Evolutionary conservation across 2,329 filamentous ascomycete genomes (phyloP).

Genomic region (Colletotrichum chlorophyti): DNA sequence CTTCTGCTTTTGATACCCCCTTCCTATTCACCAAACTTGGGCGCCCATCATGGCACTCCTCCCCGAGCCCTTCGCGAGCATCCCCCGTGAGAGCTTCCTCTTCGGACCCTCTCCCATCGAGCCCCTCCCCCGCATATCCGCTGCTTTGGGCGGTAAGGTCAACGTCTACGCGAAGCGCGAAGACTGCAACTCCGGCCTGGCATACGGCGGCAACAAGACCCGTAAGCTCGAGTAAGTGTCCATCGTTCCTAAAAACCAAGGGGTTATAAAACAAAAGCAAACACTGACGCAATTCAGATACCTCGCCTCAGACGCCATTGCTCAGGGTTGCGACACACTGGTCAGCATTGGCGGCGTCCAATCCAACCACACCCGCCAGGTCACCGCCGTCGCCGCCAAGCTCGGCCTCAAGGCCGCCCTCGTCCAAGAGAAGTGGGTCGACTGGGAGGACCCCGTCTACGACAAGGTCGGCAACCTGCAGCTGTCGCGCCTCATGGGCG

Average conservation of each 20-base stretch:
- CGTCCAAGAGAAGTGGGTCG: slow-evolving; percentile 74
- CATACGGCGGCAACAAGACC: slow-evolving; percentile 74
- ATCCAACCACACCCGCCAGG: slow-evolving; percentile 73
- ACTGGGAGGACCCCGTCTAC: slow-evolving; percentile 65
- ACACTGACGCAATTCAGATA: no score
- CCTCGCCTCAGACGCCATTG: slow-evolving; percentile 67
- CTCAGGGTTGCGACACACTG: slow-evolving; percentile 64
- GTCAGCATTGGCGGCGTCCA: slow-evolving; percentile 73
- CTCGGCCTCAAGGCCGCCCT: slow-evolving; percentile 63
- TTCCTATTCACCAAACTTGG: not conserved
- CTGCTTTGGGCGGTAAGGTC: slow-evolving; percentile 64
- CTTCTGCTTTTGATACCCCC: slow-evolving; percentile 8
- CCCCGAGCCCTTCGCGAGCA: slow-evolving; percentile 67
- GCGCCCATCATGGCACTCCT: slow-evolving; percentile 40
- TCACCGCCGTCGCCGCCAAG: slow-evolving; percentile 66
- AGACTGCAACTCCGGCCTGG: slow-evolving; percentile 72
- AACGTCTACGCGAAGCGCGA: slow-evolving; percentile 75
- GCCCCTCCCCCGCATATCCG: slow-evolving; percentile 67
- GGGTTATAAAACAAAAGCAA: no score
- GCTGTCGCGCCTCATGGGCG: slow-evolving; percentile 71
- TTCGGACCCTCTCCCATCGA: slow-evolving; percentile 76
- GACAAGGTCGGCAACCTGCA: slow-evolving; percentile 75
- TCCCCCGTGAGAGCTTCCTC: slow-evolving; percentile 66
- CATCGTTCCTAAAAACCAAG: not conserved
- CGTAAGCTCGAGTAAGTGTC: slow-evolving; percentile 66